Percentiles rank a stretch among this genome's conserved stretches.
These are phyloP conservation scores for Kwoniella botswanensis DNA, from an alignment of 768 basidiomycete genomes.

Conservation along the genomic window DNA sequence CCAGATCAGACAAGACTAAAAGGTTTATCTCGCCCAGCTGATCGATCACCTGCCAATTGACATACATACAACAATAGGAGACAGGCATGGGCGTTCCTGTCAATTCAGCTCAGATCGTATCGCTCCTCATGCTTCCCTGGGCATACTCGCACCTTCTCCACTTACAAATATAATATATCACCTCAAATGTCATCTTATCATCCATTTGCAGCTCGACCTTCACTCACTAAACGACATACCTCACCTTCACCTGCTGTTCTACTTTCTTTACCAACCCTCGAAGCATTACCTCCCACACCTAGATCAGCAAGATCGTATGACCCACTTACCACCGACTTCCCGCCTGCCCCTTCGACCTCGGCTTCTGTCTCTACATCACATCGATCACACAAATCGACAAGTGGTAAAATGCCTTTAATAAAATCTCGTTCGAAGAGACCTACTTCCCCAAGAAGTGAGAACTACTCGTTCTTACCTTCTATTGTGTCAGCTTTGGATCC, in stretches of 20 bases:
- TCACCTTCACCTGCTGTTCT: constrained; percentile 11
- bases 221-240: constrained; percentile 10
- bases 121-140: background rate
- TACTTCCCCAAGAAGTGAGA: constrained; percentile 3
- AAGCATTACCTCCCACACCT: constrained; percentile 17
- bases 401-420: constrained; percentile 15
- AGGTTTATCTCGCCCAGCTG: background rate
- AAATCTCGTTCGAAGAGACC: constrained; percentile 20
- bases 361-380: background rate
- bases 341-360: background rate
- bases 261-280: constrained; percentile 4
- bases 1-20: background rate
- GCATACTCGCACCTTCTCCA: background rate
- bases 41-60: background rate
- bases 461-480: constrained; percentile 4
- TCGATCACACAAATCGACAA: background rate
- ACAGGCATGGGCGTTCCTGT: constrained; percentile 3
- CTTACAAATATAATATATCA: background rate
- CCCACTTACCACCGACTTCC: background rate
- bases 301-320: constrained; percentile 8
- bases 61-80: background rate
- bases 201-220: constrained; percentile 17
- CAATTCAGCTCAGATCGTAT: constrained; percentile 9
- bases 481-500: constrained; percentile 12
- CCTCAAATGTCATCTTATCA: constrained; percentile 10